Conservation (phyloP, 2,329 filamentous ascomycete genomes). For the Colletotrichum sp. region DNA sequence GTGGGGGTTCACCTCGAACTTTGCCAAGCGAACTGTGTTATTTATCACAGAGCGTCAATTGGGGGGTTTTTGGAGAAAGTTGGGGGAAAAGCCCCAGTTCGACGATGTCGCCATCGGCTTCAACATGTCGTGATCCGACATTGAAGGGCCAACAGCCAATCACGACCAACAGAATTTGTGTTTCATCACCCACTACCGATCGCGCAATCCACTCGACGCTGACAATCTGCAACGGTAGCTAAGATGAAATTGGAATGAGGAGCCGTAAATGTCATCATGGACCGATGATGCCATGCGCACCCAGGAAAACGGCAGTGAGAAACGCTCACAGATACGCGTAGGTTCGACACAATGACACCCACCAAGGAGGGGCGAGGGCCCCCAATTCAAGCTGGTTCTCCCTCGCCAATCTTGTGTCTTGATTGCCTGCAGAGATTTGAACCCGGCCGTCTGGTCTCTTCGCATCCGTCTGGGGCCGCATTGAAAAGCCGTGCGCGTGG, state of each 20-base stretch:
- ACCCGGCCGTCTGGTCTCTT: not conserved
- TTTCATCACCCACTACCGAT: not conserved
- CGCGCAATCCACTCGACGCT: not conserved
- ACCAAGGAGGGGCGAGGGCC: not conserved
- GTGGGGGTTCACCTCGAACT: not conserved
- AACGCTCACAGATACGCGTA: not conserved
- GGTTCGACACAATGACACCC: not conserved
- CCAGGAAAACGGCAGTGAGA: not conserved
- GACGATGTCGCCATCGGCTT: constrained; percentile 15
- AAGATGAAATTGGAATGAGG: not conserved
- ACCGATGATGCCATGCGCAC: constrained; percentile 15
- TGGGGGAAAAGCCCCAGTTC: not conserved
- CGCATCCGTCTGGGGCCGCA: not conserved
- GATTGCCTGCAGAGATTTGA: not conserved
- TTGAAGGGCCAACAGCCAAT: not conserved
- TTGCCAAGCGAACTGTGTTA: not conserved
- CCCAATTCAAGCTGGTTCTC: not conserved
- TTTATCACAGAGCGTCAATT: not conserved
- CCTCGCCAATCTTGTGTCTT: constrained; percentile 2
- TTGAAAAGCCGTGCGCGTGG: constrained; percentile 13
- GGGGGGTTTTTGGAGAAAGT: not conserved
- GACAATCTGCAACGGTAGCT: not conserved
- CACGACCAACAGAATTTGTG: not conserved
- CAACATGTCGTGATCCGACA: constrained; percentile 9
- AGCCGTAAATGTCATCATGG: constrained; percentile 14